These are phyloP conservation scores for Thalassiosira delicatula DNA, from an alignment of 352 stramenopile genomes.

Conservation along the genomic window DNA sequence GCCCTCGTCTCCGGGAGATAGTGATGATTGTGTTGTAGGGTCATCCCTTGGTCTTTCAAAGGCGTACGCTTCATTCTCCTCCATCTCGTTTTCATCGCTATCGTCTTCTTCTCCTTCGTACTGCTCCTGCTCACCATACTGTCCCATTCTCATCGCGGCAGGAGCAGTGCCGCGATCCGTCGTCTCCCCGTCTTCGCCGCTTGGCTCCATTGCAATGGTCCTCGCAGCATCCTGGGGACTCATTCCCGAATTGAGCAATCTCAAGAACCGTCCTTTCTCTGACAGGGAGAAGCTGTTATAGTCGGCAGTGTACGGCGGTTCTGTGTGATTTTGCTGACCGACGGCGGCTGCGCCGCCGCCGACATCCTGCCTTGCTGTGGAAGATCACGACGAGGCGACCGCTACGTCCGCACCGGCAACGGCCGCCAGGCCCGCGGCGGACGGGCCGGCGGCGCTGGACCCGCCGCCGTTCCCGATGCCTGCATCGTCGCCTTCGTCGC, in stretches of 20 bases:
- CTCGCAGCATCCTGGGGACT: conserved; percentile 60
- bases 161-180: too few relatives aligned
- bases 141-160: conserved; percentile 8
- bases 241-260: conserved; percentile 72
- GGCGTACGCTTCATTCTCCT: conserved; percentile 15
- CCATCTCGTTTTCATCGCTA: background rate
- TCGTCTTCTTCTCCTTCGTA: conserved; percentile 1
- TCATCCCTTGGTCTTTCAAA: background rate
- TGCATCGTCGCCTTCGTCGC: too few relatives aligned
- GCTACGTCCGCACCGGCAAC: background rate
- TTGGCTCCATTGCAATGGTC: conserved; percentile 60
- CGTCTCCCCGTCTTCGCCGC: conserved; percentile 14
- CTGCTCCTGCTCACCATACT: conserved; percentile 13
- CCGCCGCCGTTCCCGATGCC: background rate
- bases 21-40: background rate
- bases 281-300: conserved; percentile 73
- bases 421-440: background rate
- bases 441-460: background rate
- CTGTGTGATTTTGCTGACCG: too few relatives aligned
- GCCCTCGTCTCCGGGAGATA: conserved; percentile 22
- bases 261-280: conserved; percentile 82
- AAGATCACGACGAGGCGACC: background rate
- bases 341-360: too few relatives aligned
- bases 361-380: too few relatives aligned
- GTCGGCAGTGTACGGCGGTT: conserved; percentile 47